These are phyloP conservation scores for Phytophthora sojae DNA, from an alignment of 352 stramenopile genomes.

Conservation along the genomic window DNA sequence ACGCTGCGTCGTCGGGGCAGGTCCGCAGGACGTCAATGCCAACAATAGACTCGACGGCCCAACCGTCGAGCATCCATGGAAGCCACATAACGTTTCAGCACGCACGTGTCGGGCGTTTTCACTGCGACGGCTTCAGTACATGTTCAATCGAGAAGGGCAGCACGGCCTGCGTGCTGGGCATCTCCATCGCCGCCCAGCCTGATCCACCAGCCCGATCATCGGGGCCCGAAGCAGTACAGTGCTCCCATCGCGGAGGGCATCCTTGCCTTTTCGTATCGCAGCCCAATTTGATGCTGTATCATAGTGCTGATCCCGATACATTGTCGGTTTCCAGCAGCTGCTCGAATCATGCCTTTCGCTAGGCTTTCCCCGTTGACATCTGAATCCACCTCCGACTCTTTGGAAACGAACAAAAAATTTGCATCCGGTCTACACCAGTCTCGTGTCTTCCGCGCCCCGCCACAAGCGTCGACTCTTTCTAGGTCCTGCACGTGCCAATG, in stretches of 20 bases:
- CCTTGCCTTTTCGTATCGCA: neutral
- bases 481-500: slow-evolving; percentile 11
- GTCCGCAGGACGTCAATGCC: neutral
- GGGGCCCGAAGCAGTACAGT: neutral
- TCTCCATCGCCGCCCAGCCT: no score
- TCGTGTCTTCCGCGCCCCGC: slow-evolving; percentile 1
- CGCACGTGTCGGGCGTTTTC: neutral
- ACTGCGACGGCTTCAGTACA: no score
- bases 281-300: slow-evolving; percentile 5
- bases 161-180: no score
- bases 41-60: slow-evolving; percentile 8
- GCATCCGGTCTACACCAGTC: neutral
- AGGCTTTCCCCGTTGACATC: slow-evolving; percentile 2
- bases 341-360: neutral
- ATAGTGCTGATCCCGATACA: neutral
- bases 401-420: slow-evolving; percentile 29
- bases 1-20: neutral
- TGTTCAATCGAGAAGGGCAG: no score
- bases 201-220: neutral
- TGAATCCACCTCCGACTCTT: slow-evolving; percentile 22
- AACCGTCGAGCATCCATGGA: neutral
- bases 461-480: slow-evolving; percentile 24
- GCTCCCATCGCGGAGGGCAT: slow-evolving; percentile 1
- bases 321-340: neutral
- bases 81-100: slow-evolving; percentile 7